Evolutionary conservation across 1,284 basidiomycete species (phyloP).

Genomic region (Rhodotorula glutinis): DNA sequence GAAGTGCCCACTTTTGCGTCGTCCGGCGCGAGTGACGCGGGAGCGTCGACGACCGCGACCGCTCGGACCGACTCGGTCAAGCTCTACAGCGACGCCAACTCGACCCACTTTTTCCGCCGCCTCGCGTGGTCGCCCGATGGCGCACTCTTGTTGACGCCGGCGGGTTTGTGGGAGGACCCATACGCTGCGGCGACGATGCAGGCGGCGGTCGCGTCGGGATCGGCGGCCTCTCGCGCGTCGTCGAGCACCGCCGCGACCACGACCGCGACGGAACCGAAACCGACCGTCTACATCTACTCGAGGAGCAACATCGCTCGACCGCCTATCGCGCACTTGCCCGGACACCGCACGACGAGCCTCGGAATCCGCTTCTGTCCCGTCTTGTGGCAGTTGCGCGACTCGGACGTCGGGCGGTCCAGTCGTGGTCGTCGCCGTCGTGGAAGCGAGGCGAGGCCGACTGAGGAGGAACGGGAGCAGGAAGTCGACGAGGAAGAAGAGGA

Average conservation of each 20-base stretch:
- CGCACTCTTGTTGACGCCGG: conserved; percentile 85
- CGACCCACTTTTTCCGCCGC: conserved; percentile 92
- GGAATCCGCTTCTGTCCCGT: conserved; percentile 92
- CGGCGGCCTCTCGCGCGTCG: conserved; percentile 2
- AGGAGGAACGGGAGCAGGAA: not conserved
- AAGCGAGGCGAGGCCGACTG: not conserved
- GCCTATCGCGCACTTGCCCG: conserved; percentile 90
- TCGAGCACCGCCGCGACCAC: not conserved
- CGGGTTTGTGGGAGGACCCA: conserved; percentile 92
- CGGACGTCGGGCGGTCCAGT: not conserved
- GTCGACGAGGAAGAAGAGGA: conserved; percentile 49
- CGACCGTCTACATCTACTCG: conserved; percentile 90
- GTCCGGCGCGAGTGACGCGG: not conserved
- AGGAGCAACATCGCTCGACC: conserved; percentile 85
- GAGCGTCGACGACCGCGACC: too few relatives aligned
- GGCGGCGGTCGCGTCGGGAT: not conserved
- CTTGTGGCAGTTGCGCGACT: conserved; percentile 75
- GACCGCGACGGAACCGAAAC: conserved; percentile 50
- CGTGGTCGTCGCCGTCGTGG: not conserved
- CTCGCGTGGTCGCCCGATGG: conserved; percentile 94
- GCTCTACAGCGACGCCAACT: conserved; percentile 94
- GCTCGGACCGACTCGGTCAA: conserved; percentile 18
- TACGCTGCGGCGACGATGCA: conserved; percentile 47
- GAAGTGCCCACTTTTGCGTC: not conserved
- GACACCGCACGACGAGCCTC: conserved; percentile 91